phyloP scores from a whole-genome alignment of 495 filamentous ascomycete genomes.

The Cenococcum geophilum region DNA sequence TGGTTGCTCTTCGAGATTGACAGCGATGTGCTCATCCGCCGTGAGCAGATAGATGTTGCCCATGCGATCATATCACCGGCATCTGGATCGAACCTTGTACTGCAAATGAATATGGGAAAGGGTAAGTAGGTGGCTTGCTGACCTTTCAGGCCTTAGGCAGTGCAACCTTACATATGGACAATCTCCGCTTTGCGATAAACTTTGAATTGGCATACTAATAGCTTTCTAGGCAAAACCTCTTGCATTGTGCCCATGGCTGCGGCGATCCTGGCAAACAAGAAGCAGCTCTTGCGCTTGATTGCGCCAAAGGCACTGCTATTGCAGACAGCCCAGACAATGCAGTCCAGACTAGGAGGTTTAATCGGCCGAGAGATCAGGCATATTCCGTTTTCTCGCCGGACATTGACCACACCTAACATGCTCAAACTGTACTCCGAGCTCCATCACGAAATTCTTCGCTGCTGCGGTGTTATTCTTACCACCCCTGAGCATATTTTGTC shows the following conservation, averaged over 20 bases:
- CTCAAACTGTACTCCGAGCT: slow-evolving; percentile 38
- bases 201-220: not conserved
- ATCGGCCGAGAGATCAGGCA: slow-evolving; percentile 43
- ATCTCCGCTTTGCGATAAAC: not conserved
- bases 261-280: slow-evolving; percentile 44
- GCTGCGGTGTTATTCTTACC: slow-evolving; percentile 43
- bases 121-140: slow-evolving; percentile 23
- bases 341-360: slow-evolving; percentile 45
- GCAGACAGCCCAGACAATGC: slow-evolving; percentile 48
- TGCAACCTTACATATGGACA: not conserved
- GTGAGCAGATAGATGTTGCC: slow-evolving; percentile 49
- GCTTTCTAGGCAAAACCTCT: slow-evolving; percentile 40
- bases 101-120: slow-evolving; percentile 51
- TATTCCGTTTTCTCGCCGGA: slow-evolving; percentile 50
- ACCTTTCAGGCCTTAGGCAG: not conserved
- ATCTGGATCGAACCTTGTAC: slow-evolving; percentile 44
- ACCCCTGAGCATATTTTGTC: slow-evolving; percentile 49
- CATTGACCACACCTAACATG: slow-evolving; percentile 30
- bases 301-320: slow-evolving; percentile 48
- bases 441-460: slow-evolving; percentile 23
- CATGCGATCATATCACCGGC: slow-evolving; percentile 44
- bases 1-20: slow-evolving; percentile 57
- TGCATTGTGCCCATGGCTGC: slow-evolving; percentile 51
- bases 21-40: slow-evolving; percentile 48
- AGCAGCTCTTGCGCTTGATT: slow-evolving; percentile 44